Base-by-base conservation (phyloP, 2,329 filamentous ascomycete genomes). In the Pseudogymnoascus sp. region DNA sequence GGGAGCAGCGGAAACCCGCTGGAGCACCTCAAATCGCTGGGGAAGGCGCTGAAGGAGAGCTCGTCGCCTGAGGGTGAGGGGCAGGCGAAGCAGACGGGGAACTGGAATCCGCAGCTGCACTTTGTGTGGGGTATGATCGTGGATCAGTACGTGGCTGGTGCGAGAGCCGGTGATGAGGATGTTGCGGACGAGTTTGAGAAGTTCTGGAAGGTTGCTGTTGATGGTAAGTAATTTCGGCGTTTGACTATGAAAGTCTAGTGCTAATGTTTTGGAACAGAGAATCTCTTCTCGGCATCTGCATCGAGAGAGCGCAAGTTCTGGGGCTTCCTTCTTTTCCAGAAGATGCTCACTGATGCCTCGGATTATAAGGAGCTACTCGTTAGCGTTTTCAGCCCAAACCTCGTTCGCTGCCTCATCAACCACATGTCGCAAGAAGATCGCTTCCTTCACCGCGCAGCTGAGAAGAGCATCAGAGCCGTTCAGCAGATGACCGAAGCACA, bases 221-320 rank as follows among this genome's bases (percentile, higher is more conserved):
- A 97, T 74, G 89, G 89, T 92, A 74, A 78, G 86, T 78, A 62
- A n/a, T 61, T 26, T 2, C 26, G 31, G 5, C 21, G 17, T 7
- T 15, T 21, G 0, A 26, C 10, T 9, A 24, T 29, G 21, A 39
- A 60, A 17, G 7, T 24, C 1, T 6, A 3, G 15, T 33, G 35
- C 67, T 70, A 60, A 70, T 40, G 36, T 35, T 33, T 61, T 17
- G 17, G 2, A 50, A 0, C 65, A 93, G 89, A 93, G 71, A 88
- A 89, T 7, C 80, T 97, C 3, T 97, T 97, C 71, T 87, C 90
- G 5, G 84, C 87, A 62, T 85, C 83, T 9, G 88, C 92, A 6
- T 95, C 92, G 1, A 86, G 92, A 44, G 90, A 92, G 67, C 88
- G 95, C 61, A 97, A 97, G 74, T 91, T 90, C 69, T 92, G 91